Evolutionary conservation across 305 asterid species (phyloP).

Genomic region (Striga hermonthica): DNA sequence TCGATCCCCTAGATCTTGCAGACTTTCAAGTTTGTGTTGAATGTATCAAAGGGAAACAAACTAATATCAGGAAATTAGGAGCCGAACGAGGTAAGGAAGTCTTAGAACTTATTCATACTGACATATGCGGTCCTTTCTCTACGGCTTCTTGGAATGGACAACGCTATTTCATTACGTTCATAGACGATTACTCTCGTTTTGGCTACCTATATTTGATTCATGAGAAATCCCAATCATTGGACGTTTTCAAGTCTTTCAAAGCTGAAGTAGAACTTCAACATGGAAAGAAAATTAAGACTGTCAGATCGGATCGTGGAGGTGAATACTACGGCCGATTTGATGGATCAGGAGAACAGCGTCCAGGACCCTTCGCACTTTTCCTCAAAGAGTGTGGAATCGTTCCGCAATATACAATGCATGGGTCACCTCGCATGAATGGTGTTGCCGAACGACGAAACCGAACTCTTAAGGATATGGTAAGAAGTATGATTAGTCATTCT

Average conservation of each 20-base stretch:
- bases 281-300: not conserved
- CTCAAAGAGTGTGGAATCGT: not conserved
- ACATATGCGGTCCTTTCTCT: not conserved
- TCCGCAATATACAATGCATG: not conserved
- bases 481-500: not conserved
- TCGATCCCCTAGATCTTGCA: not conserved
- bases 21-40: not conserved
- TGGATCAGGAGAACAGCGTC: not conserved
- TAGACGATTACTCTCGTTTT: not conserved
- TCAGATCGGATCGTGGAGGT: not conserved
- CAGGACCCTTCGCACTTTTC: not conserved
- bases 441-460: not conserved
- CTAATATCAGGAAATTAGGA: not conserved
- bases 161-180: not conserved
- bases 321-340: not conserved
- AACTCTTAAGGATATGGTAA: not conserved
- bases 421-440: not conserved
- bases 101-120: not conserved
- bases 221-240: not conserved
- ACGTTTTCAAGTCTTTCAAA: slow-evolving; percentile 1
- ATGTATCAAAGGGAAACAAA: not conserved
- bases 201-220: not conserved
- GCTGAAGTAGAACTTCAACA: slow-evolving; percentile 3
- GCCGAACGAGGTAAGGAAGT: not conserved
- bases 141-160: not conserved